Conservation (phyloP, 768 basidiomycete species). For the Termitomyces sp. region DNA sequence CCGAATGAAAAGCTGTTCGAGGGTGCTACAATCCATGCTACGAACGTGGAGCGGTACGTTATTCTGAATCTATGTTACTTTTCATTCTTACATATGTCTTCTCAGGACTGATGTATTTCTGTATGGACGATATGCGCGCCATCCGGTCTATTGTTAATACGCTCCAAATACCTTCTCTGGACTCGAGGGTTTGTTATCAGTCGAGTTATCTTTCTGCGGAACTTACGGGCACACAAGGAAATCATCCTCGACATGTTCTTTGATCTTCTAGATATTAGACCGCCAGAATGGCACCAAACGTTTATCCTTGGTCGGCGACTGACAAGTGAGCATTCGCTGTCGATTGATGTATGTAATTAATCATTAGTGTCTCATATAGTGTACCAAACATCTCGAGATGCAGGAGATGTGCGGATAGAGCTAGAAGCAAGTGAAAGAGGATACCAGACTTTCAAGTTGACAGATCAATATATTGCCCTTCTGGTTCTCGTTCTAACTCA, state of each 20-base stretch:
- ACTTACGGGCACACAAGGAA: slow-evolving; percentile 48
- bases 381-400: slow-evolving; percentile 55
- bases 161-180: slow-evolving; percentile 81
- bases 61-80: not conserved
- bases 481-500: slow-evolving; percentile 80
- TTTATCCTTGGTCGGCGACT: slow-evolving; percentile 86
- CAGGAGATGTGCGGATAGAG: slow-evolving; percentile 26
- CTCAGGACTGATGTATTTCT: slow-evolving; percentile 85
- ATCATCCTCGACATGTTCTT: slow-evolving; percentile 93
- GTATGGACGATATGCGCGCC: slow-evolving; percentile 82
- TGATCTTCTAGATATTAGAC: slow-evolving; percentile 85
- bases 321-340: slow-evolving; percentile 53
- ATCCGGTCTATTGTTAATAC: slow-evolving; percentile 82
- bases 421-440: slow-evolving; percentile 38
- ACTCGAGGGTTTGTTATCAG: slow-evolving; percentile 60
- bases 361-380: slow-evolving; percentile 30
- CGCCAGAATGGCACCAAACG: slow-evolving; percentile 88
- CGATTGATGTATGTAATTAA: not conserved
- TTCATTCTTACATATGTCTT: not conserved
- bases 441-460: slow-evolving; percentile 63
- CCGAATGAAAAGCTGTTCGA: slow-evolving; percentile 70
- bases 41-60: slow-evolving; percentile 89
- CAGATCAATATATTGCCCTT: slow-evolving; percentile 90
- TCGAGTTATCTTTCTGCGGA: not conserved
- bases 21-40: slow-evolving; percentile 77